Evolutionary conservation across 768 basidiomycete genomes (phyloP).

Genomic region (Arthromyces matolae): DNA sequence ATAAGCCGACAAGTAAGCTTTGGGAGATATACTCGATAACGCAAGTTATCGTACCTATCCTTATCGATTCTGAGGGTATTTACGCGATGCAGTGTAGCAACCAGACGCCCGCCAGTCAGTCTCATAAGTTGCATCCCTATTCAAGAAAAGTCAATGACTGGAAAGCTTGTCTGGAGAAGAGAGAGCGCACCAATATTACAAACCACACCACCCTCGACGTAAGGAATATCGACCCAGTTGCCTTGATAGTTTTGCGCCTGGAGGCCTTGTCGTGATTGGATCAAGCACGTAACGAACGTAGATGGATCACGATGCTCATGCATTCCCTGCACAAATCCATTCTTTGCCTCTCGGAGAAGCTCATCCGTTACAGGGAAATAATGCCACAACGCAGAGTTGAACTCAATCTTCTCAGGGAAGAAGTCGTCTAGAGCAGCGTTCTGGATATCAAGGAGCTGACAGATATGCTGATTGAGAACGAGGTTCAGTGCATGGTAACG

Average conservation of each 20-base stretch:
- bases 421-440: slow-evolving; percentile 19
- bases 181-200: slow-evolving; percentile 26
- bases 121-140: slow-evolving; percentile 27
- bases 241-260: slow-evolving; percentile 28
- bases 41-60: slow-evolving; percentile 19
- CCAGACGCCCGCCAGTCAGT: slow-evolving; percentile 25
- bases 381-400: slow-evolving; percentile 29
- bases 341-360: slow-evolving; percentile 15
- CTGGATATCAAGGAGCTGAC: slow-evolving; percentile 21
- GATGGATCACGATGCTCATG: slow-evolving; percentile 30
- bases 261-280: slow-evolving; percentile 25
- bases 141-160: not conserved
- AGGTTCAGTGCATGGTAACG: slow-evolving; percentile 24
- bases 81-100: slow-evolving; percentile 28
- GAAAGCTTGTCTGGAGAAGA: not conserved
- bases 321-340: slow-evolving; percentile 28
- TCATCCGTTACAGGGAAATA: slow-evolving; percentile 24
- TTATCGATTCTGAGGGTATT: slow-evolving; percentile 28
- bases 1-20: not conserved
- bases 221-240: slow-evolving; percentile 26
- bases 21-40: not conserved
- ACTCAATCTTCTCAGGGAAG: slow-evolving; percentile 23
- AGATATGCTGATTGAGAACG: slow-evolving; percentile 27
- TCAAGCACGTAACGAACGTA: slow-evolving; percentile 28
- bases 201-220: slow-evolving; percentile 27